Conservation (phyloP, 768 basidiomycete genomes). For the Megacollybia marginata region DNA sequence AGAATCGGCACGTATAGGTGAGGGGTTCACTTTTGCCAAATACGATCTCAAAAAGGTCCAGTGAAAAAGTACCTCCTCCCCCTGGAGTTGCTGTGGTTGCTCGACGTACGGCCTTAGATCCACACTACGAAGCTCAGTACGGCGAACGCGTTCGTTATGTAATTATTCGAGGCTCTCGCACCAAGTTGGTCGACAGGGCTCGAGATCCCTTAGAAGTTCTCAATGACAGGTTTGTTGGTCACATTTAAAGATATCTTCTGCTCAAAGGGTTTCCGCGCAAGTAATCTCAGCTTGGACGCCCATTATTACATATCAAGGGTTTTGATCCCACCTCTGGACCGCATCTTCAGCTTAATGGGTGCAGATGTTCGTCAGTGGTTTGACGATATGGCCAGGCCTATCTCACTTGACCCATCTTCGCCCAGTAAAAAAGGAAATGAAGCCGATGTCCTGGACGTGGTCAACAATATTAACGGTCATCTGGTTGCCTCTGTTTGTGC, state of each 20-base stretch:
- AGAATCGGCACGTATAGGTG: slow-evolving; percentile 90
- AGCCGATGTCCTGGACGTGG: slow-evolving; percentile 22
- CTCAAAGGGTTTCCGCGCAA: slow-evolving; percentile 14
- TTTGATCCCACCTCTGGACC: slow-evolving; percentile 83
- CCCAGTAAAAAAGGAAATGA: slow-evolving; percentile 17
- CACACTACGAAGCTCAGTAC: slow-evolving; percentile 81
- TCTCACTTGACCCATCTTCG: slow-evolving; percentile 24
- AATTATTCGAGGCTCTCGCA: slow-evolving; percentile 59
- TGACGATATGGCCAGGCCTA: slow-evolving; percentile 70
- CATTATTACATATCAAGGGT: slow-evolving; percentile 83
- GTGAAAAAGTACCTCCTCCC: slow-evolving; percentile 79
- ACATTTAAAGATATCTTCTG: background rate
- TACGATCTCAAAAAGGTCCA: slow-evolving; percentile 19
- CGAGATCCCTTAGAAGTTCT: slow-evolving; percentile 67
- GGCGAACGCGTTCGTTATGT: slow-evolving; percentile 93
- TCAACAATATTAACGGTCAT: slow-evolving; percentile 64
- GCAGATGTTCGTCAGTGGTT: slow-evolving; percentile 86
- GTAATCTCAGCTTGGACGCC: slow-evolving; percentile 73
- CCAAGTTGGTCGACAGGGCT: slow-evolving; percentile 68
- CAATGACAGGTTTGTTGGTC: background rate
- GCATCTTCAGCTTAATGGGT: slow-evolving; percentile 88
- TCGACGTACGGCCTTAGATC: slow-evolving; percentile 63
- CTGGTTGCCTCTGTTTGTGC: slow-evolving; percentile 67
- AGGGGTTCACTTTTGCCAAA: background rate
- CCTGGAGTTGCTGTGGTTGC: slow-evolving; percentile 90